Evolutionary conservation across 768 basidiomycete species (phyloP).

Genomic region (Podaxis sp.): DNA sequence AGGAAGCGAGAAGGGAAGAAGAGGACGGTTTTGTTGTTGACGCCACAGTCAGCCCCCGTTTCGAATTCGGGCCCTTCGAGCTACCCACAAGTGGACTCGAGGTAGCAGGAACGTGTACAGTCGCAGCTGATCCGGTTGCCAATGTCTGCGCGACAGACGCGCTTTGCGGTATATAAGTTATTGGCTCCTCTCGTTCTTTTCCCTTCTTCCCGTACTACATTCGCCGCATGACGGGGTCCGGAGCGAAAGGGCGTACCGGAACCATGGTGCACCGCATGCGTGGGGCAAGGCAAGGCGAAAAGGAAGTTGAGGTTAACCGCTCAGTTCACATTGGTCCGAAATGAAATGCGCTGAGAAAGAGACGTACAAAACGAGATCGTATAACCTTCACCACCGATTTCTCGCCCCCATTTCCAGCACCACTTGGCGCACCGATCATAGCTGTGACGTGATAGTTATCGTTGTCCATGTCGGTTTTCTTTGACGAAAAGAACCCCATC

Average conservation of each 20-base stretch:
- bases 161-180: constrained; percentile 30
- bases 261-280: neutral
- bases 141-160: constrained; percentile 37
- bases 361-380: constrained; percentile 60
- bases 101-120: constrained; percentile 21
- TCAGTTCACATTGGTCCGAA: constrained; percentile 14
- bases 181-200: constrained; percentile 48
- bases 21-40: neutral
- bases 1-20: neutral
- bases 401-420: constrained; percentile 25
- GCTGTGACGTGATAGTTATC: constrained; percentile 31
- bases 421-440: constrained; percentile 21
- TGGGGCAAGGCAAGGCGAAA: constrained; percentile 5
- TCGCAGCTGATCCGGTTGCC: constrained; percentile 17
- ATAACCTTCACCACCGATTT: constrained; percentile 57
- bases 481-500: constrained; percentile 56
- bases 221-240: neutral
- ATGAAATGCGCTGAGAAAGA: constrained; percentile 18
- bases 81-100: constrained; percentile 25
- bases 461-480: constrained; percentile 41
- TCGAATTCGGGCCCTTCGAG: constrained; percentile 9
- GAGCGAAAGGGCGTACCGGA: neutral
- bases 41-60: constrained; percentile 14
- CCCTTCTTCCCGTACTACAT: constrained; percentile 60
- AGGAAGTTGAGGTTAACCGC: constrained; percentile 20